phyloP scores from a whole-genome alignment of 805 yeast species.

The Scheffersomyces spartinae region DNA sequence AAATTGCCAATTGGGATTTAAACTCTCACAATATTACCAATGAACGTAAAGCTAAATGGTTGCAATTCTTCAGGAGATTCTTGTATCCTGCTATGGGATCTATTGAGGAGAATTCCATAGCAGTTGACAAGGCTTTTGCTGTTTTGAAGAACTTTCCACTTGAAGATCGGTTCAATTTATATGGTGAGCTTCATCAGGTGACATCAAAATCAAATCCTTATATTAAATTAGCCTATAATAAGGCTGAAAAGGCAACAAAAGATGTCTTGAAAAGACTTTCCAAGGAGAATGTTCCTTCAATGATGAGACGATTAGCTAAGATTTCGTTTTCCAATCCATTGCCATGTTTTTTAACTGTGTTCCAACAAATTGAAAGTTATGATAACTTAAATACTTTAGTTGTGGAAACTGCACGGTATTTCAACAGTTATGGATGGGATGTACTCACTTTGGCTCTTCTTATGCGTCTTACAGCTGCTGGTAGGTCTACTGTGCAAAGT shows the following conservation, averaged over 20 bases:
- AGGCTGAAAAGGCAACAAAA: conserved; percentile 70
- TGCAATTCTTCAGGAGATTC: conserved; percentile 50
- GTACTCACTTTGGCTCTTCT: conserved; percentile 63
- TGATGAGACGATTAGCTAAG: conserved; percentile 64
- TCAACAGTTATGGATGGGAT: conserved; percentile 77
- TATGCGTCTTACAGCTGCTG: conserved; percentile 51
- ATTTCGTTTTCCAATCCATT: conserved; percentile 69
- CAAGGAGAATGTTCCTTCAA: conserved; percentile 60
- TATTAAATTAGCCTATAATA: conserved; percentile 47
- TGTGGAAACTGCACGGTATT: conserved; percentile 66
- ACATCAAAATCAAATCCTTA: conserved; percentile 43
- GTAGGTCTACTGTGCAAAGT: conserved; percentile 54
- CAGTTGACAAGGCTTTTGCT: conserved; percentile 47
- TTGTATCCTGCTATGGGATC: conserved; percentile 52
- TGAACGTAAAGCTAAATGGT: conserved; percentile 27
- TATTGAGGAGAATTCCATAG: conserved; percentile 44
- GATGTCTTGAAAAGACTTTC: conserved; percentile 71
- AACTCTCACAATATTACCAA: conserved; percentile 11
- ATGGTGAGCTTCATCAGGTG: conserved; percentile 63
- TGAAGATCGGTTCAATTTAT: conserved; percentile 61
- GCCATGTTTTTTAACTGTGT: conserved; percentile 57
- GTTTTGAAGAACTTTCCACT: conserved; percentile 43
- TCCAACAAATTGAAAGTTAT: conserved; percentile 83
- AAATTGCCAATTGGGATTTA: conserved; percentile 39
- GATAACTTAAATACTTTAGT: conserved; percentile 74